Conservation (phyloP, 495 filamentous ascomycete genomes). For the Terfezia claveryi region DNA sequence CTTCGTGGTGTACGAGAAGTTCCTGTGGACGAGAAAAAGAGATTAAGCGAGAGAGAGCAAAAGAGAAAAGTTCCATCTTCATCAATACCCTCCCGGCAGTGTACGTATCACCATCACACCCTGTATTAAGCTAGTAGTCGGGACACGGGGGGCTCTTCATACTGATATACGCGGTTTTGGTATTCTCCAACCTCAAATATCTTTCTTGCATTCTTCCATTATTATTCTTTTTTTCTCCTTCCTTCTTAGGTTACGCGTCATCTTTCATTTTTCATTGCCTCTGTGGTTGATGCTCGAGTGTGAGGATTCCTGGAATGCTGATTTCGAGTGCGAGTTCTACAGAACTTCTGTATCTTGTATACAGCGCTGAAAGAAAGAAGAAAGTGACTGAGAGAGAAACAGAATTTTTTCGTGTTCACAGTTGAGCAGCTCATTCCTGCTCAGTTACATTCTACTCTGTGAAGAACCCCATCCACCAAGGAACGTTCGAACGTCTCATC, state of each 20-base stretch:
- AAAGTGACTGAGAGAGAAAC: slow-evolving; percentile 18
- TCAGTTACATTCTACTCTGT: slow-evolving; percentile 15
- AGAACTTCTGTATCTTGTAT: slow-evolving; percentile 21
- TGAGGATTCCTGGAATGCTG: slow-evolving; percentile 18
- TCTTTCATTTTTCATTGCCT: slow-evolving; percentile 12
- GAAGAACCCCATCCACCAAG: not conserved
- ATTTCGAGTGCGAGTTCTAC: slow-evolving; percentile 18
- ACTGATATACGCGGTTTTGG: not conserved
- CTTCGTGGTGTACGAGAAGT: not conserved
- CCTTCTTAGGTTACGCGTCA: slow-evolving; percentile 11
- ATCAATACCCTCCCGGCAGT: slow-evolving; percentile 13
- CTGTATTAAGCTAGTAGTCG: slow-evolving; percentile 11
- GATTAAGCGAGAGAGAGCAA: not conserved
- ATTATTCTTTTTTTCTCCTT: slow-evolving; percentile 6
- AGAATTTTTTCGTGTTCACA: slow-evolving; percentile 16
- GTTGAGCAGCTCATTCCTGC: slow-evolving; percentile 19
- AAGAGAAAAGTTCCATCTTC: not conserved
- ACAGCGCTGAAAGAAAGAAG: slow-evolving; percentile 12
- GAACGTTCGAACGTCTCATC: slow-evolving; percentile 20
- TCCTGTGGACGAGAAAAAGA: not conserved
- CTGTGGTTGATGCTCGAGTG: slow-evolving; percentile 3
- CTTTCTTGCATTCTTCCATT: not conserved
- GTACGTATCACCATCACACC: slow-evolving; percentile 17
- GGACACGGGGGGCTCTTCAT: not conserved
- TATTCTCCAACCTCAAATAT: not conserved